These are phyloP conservation scores for Eucalyptus erythrocorys DNA, from an alignment of 345 rosid species.

Conservation along the genomic window DNA sequence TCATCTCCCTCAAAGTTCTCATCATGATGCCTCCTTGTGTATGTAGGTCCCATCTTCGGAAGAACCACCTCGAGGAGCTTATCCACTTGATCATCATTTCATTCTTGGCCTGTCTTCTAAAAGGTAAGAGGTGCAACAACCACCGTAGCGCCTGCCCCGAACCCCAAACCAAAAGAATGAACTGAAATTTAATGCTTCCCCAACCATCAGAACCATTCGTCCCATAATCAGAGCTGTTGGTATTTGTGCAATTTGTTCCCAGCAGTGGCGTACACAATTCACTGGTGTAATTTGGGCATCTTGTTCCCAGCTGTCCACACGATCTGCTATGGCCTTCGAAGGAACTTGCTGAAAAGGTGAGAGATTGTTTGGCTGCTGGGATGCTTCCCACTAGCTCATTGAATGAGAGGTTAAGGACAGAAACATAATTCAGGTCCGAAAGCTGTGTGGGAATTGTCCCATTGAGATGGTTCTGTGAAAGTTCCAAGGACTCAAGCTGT, in stretches of 20 bases:
- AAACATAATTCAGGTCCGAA: constrained; percentile 5
- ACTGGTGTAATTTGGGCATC: not conserved
- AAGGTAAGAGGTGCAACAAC: constrained; percentile 21
- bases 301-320: constrained; percentile 2
- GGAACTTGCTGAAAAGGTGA: constrained; percentile 5
- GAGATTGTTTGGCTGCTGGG: constrained; percentile 10
- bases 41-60: constrained; percentile 32
- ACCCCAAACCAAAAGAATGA: constrained; percentile 31
- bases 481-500: constrained; percentile 4
- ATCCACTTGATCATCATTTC: constrained; percentile 19
- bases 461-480: constrained; percentile 10
- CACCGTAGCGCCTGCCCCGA: constrained; percentile 32
- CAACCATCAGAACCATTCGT: not conserved
- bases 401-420: constrained; percentile 18
- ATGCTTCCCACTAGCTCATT: constrained; percentile 16
- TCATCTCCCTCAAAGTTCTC: constrained; percentile 17
- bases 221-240: not conserved
- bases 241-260: not conserved
- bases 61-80: constrained; percentile 20
- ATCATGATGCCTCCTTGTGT: constrained; percentile 11
- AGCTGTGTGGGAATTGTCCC: constrained; percentile 15
- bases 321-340: constrained; percentile 9
- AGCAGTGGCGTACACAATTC: too few relatives aligned
- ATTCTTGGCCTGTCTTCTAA: constrained; percentile 11
- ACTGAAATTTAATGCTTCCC: constrained; percentile 21